Conservation (phyloP, 2,329 filamentous ascomycete species). For the Nemania abortiva region DNA sequence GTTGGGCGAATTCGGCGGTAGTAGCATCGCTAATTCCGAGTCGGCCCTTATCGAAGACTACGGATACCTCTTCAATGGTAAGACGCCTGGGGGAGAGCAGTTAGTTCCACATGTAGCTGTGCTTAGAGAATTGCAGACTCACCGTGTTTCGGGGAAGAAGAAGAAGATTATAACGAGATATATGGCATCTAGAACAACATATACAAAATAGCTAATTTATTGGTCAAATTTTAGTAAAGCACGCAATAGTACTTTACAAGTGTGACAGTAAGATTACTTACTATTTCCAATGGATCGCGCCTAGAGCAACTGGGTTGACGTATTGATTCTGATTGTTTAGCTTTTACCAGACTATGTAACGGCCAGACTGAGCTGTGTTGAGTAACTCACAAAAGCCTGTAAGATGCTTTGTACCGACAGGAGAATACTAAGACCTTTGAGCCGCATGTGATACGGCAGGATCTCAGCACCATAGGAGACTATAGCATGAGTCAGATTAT, state of each 20-base stretch:
- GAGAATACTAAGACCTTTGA: neutral
- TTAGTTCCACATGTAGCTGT: neutral
- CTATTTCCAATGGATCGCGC: neutral
- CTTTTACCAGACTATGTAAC: neutral
- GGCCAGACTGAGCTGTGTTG: neutral
- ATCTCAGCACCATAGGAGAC: neutral
- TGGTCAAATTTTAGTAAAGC: neutral
- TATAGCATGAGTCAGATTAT: neutral
- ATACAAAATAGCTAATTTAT: neutral
- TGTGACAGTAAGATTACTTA: neutral
- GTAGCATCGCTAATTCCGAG: neutral
- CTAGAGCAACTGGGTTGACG: neutral
- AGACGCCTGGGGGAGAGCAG: neutral
- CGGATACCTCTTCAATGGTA: neutral
- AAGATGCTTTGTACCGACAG: neutral
- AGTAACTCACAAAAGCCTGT: neutral
- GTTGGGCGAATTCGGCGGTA: neutral
- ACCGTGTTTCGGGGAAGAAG: neutral
- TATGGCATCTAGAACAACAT: neutral
- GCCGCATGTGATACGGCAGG: neutral
- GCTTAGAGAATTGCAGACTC: neutral
- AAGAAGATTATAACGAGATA: neutral
- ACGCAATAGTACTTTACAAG: neutral
- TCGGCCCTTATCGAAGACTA: neutral
- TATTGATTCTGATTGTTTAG: neutral